Conservation (phyloP, 352 stramenopile species). For the Pelagophyceae sp. region DNA sequence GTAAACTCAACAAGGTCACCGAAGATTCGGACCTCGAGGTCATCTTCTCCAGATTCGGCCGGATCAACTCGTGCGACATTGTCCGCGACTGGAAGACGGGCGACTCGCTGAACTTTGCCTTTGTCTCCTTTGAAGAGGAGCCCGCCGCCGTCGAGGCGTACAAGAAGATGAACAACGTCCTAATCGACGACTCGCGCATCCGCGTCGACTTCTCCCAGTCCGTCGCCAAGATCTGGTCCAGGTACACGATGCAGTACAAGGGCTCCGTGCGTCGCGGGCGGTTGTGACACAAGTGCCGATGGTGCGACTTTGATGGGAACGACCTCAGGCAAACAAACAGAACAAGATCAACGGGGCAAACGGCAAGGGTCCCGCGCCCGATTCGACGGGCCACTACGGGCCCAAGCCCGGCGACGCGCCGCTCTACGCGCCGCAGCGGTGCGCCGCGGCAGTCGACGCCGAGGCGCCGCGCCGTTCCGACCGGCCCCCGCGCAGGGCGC, state of each 20-base stretch:
- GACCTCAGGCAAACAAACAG: too few species aligned
- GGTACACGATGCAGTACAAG: slow-evolving; percentile 17
- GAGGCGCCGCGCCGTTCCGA: too few species aligned
- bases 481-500: too few species aligned
- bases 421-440: too few species aligned
- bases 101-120: slow-evolving; percentile 94
- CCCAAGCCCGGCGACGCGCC: too few species aligned
- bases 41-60: slow-evolving; percentile 80
- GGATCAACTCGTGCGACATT: slow-evolving; percentile 68
- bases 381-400: too few species aligned
- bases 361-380: too few species aligned
- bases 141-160: slow-evolving; percentile 87
- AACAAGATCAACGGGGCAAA: too few species aligned
- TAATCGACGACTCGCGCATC: slow-evolving; percentile 93
- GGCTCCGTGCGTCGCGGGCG: not conserved
- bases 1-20: slow-evolving; percentile 78
- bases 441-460: too few species aligned
- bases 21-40: slow-evolving; percentile 83
- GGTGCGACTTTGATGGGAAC: too few species aligned
- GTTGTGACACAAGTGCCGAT: too few species aligned
- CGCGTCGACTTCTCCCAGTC: slow-evolving; percentile 95
- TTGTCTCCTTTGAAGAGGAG: slow-evolving; percentile 92
- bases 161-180: slow-evolving; percentile 99
- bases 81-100: slow-evolving; percentile 94
- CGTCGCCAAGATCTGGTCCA: slow-evolving; percentile 94